Evolutionary conservation across 1,284 basidiomycete genomes (phyloP), one percentile per base, ranked within the genome.

Genomic region (Neonothopanus nambi): DNA sequence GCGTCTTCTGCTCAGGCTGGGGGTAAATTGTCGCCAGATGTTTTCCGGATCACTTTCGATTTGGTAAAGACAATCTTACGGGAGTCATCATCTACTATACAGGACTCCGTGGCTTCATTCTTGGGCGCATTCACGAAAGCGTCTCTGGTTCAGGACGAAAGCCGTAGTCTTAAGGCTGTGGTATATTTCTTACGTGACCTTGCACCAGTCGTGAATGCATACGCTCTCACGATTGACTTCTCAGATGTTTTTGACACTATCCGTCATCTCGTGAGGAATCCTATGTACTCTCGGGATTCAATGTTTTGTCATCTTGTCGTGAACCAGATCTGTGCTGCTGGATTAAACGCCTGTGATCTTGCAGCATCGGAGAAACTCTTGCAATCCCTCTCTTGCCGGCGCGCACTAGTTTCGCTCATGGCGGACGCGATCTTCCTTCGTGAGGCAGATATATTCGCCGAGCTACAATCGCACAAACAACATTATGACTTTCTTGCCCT

Each of bases 161-260:
- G 68, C 4, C 71, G 73, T 5, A 69, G 64, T 39, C 57, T 76
- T 12, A 85, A 85, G 59, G 70, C 77, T n/a, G 77, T 83, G 1
- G 65, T 79, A 23, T 62, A 73, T 0, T 78, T 87, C 45, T 70
- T 91, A 12, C 73, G 70, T 18, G 79, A 84, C 40, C 66, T 91
- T 18, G 75, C 78, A 0, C 80, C 86, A 0, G 65, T 89, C 35
- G 79, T 89, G 53, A 75, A 73, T 36, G 70, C 74, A 17, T 78
- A 84, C 62, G 74, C 78, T 33, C 64, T 72, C 1, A 67, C 72
- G 0, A 67, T 89, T 30, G 83, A 91, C 67, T 83, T 91, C 63
- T 80, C 83, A 3, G 78, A 78, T 3, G 67, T 89, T 5, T 80
- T 87, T 51, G 76, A 83, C 21, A 74, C 77, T 3, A 69, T 92